Evolutionary conservation across 148 eudicot genomes (phyloP), one percentile per base, ranked within the genome.

Genomic region (Rhododendron ovatum): DNA sequence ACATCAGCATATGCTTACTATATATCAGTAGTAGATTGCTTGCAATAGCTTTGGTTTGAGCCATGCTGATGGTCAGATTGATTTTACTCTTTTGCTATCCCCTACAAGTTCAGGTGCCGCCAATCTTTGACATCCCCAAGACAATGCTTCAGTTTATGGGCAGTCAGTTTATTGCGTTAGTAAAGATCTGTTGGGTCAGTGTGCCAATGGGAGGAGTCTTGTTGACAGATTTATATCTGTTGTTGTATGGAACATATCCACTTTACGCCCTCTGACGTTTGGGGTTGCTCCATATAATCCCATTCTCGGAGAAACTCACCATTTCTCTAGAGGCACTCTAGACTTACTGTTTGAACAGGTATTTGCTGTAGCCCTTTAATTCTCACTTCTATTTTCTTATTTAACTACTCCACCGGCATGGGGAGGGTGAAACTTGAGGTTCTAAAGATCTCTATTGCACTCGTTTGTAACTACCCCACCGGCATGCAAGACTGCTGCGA

Each of bases 261-360:
- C 92, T 18, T 0, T 89, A 0, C 92, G 98, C 30, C 96, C 98
- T 35, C 86, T 96, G 39, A 80, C 81, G 87, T 94, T 96, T 78
- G 98, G 98, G 5, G 90, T 92, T 22, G 94, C 93, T 26, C 98
- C 98, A 28, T 94, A 90, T 37, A 96, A 96, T 86, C 98, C 98
- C 43, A 77, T 90, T 67, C 98, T 96, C 84, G 98, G 98, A 35
- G 98, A 96, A 84, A 94, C 98, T 85, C 98, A 96, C 86, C 96
- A 94, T 88, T 94, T 90, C 82, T 93, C 98, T 30, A 85, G 87
- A 77, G 95, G 92, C 80, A 84, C 90, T 20, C 92, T 96, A 13
- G 92, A 94, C 73, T 92, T 96, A 65, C 93, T 94, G 3, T 85
- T 96, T 28, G 98, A 96, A 90, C 98, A 95, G 93, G 98, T 95